Evolutionary conservation across 805 yeast species (phyloP).

Genomic region (Nakazawaea ishiwadae): DNA sequence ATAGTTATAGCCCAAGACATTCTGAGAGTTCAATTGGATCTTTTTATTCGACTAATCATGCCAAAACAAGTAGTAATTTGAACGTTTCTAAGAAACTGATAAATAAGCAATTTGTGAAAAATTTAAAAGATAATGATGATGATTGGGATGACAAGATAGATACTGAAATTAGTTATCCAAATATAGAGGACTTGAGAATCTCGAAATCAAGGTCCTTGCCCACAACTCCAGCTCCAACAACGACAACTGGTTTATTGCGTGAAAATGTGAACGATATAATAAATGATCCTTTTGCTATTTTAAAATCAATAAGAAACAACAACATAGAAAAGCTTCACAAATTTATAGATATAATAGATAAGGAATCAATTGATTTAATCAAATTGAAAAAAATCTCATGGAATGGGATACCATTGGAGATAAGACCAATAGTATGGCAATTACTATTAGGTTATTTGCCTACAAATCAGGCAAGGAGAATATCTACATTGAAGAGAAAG

Average conservation of each 20-base stretch:
- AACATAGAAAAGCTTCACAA: conserved; percentile 56
- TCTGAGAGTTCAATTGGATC: conserved; percentile 14
- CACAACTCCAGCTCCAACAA: conserved; percentile 6
- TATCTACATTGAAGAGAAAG: conserved; percentile 64
- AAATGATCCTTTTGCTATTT: conserved; percentile 35
- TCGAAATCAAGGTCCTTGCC: conserved; percentile 22
- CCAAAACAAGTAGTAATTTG: conserved; percentile 7
- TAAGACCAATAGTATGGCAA: conserved; percentile 88
- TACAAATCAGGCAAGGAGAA: conserved; percentile 73
- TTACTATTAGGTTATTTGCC: conserved; percentile 86
- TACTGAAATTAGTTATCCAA: conserved; percentile 27
- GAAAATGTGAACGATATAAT: conserved; percentile 31
- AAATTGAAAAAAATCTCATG: conserved; percentile 79
- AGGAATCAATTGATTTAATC: conserved; percentile 55
- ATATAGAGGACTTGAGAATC: conserved; percentile 8
- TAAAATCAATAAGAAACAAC: conserved; percentile 28
- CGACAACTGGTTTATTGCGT: background rate
- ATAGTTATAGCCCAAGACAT: conserved; percentile 14
- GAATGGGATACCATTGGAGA: conserved; percentile 86
- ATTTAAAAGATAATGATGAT: conserved; percentile 54
- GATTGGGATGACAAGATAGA: conserved; percentile 84
- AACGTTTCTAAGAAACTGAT: conserved; percentile 14
- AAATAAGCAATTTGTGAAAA: conserved; percentile 12
- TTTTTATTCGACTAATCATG: conserved; percentile 12
- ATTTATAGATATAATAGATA: conserved; percentile 57